A percentile compares a stretch with the other conserved stretches of the same genome.
Evolutionary conservation across 192 early-diverging fungal genomes (phyloP).

Genomic region (Funneliformis mosseae): DNA sequence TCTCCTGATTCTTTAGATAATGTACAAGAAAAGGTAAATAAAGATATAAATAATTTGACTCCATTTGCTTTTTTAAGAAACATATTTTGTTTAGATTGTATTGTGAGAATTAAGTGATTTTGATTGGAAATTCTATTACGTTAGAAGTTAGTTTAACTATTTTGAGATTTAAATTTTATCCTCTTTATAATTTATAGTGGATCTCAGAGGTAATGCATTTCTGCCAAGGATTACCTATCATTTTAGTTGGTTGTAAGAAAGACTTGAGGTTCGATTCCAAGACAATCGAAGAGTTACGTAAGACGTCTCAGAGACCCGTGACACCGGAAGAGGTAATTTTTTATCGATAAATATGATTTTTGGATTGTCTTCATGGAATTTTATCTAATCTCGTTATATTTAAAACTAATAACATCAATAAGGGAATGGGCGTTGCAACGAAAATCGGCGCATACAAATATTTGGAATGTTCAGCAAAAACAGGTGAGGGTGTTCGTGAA

Average conservation of each 20-base stretch:
- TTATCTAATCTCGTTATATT: neutral
- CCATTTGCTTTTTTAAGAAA: neutral
- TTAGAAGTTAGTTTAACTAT: too few species aligned
- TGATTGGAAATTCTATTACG: neutral
- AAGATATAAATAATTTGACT: neutral
- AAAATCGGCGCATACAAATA: conserved; percentile 82
- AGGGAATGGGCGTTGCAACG: conserved; percentile 71
- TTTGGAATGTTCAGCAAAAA: conserved; percentile 84
- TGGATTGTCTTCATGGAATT: neutral
- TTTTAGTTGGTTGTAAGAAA: conserved; percentile 87
- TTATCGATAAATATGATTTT: neutral
- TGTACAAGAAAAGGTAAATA: conserved; percentile 63
- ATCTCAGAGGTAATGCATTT: conserved; percentile 87
- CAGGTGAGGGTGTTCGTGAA: conserved; percentile 76
- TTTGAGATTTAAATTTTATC: too few species aligned
- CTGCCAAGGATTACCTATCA: conserved; percentile 81
- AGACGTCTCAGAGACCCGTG: conserved; percentile 76
- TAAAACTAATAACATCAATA: neutral
- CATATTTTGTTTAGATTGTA: neutral
- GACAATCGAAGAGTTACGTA: conserved; percentile 77
- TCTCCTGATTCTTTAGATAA: conserved; percentile 83
- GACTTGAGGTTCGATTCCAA: conserved; percentile 83
- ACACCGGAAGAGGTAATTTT: conserved; percentile 63
- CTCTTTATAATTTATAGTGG: conserved; percentile 62
- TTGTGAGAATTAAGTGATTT: neutral